Base-by-base conservation (phyloP, 768 basidiomycete genomes). In the Pleurotus tuoliensis region DNA sequence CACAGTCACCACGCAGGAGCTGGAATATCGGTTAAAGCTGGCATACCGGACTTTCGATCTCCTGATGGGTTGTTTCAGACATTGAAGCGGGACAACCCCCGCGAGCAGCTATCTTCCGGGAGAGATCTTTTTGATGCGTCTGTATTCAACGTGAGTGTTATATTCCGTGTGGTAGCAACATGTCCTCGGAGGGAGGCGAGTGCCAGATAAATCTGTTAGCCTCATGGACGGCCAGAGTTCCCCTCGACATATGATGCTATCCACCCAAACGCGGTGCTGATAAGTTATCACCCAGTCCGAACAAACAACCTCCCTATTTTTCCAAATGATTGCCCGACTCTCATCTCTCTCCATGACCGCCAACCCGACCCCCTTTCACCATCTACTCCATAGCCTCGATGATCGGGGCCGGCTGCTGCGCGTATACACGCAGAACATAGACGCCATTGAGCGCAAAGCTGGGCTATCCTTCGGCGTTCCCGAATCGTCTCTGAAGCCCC, bases 351-450 rank as follows among this genome's bases (percentile, higher is more conserved):
- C 93, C 0, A 76, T 82, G 54, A 75, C 79, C 3, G 91, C 92
- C 13, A 65, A 78, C 58, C 93, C 94, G 6, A 94, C 94, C 3
- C 75, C 85, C 1, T 95, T 95, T 64, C 94, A 96, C 66, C 71
- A 77, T 9, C 73, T 90, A 22, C 82, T 96, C 27, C 87, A 86
- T 43, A 66, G 78, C 27, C 82, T 95, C 27, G 91, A 95, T 64
- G 79, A 86, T 58, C 78, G 86, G 38, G 88, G 90, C 3, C 81
- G 82, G 59, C 82, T 96, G 3, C 78, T 94, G 38, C 80, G 94
- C 22, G 90, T 93, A 2, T 96, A 95, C 70, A 94, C 94, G 0
- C 94, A 96, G 75, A 95, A 96, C 71, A 95, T 95, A 58, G 94
- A 96, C 67, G 87, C 86, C 22, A 84, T 96, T 41, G 94, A 96